Base-by-base conservation (phyloP, 148 eudicot genomes). In the Vaccinium myrtillus region DNA sequence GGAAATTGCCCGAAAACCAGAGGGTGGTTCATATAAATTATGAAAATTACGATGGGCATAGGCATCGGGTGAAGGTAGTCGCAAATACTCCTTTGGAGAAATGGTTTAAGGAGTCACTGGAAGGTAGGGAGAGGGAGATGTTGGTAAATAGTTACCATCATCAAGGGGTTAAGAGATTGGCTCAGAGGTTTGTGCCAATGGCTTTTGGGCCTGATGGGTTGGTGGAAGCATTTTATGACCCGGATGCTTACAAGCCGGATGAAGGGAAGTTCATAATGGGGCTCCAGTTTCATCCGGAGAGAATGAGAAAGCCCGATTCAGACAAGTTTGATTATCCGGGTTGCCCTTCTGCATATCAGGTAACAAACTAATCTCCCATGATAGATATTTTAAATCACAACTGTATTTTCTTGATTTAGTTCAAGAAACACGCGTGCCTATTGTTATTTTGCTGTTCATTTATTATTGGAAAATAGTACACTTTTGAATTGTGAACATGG, bases 181-280 rank as follows among this genome's bases (percentile, higher is more conserved):
- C 98, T 5, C 90, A 86, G 73, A 84, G 98, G 12, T 93, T 96
- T 61, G 92, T 93, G 55, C 94, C 98, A 0, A 94, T 95, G 98
- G 96, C 93, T 2, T 94, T 89, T 53, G 88, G 96, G 8, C 89
- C 93, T 0, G 98, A 95, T 76, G 98, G 96, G 0, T 83, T 95
- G 75, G 81, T 93, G 1, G 98, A 95, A 84, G 98, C 93, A 56
- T 95, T 89, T 81, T 96, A 96, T 77, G 98, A 96, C 71, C 98
- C 96, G 0, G 89, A 94, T 51, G 88, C 86, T 56, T 95, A 94
- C 83, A 89, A 91, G 83, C 98, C 98, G 3, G 93, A 87, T 9
- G 96, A 91, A 76, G 98, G 98, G 13, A 93, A 90, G 90, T 96
- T 96, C 69, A 88, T 92, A 46, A 90, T 96, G 93, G 98, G 98